Percentiles rank a stretch among this genome's conserved stretches.
These are phyloP conservation scores for Hymenoscyphus scutula DNA, from an alignment of 2,329 filamentous ascomycete species.

Conservation along the genomic window DNA sequence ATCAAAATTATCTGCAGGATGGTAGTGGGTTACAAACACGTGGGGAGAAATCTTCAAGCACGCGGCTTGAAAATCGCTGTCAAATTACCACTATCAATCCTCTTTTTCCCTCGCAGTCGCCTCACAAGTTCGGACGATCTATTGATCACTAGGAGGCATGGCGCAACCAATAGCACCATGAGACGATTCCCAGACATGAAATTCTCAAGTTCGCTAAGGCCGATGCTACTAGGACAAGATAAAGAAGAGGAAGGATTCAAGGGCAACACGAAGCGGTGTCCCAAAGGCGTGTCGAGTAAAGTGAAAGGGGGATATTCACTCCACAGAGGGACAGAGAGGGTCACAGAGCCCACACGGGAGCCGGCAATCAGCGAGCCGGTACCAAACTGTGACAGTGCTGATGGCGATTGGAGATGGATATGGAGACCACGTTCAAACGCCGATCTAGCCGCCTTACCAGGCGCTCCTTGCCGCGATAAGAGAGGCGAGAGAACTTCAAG, in stretches of 20 bases:
- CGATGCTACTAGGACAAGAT: neutral
- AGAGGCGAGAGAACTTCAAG: neutral
- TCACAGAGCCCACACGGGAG: neutral
- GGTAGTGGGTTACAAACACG: neutral
- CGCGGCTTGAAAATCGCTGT: neutral
- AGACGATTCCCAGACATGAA: neutral
- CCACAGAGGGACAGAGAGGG: neutral
- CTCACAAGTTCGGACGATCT: neutral
- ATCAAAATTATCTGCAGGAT: neutral
- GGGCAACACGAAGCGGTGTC: neutral
- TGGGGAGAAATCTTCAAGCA: neutral
- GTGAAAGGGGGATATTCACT: neutral
- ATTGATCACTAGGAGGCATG: neutral
- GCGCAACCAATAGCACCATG: neutral
- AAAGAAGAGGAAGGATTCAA: neutral
- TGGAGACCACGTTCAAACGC: neutral
- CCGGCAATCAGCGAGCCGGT: conserved; percentile 1
- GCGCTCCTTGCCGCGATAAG: neutral
- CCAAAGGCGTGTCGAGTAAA: conserved; percentile 1
- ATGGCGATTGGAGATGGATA: neutral
- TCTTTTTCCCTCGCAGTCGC: neutral
- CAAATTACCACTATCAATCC: neutral
- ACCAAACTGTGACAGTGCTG: neutral
- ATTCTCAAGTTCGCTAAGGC: neutral
- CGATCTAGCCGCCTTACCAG: conserved; percentile 1